Conservation (phyloP, 2,329 filamentous ascomycete genomes). For the Aspergillus sp. region DNA sequence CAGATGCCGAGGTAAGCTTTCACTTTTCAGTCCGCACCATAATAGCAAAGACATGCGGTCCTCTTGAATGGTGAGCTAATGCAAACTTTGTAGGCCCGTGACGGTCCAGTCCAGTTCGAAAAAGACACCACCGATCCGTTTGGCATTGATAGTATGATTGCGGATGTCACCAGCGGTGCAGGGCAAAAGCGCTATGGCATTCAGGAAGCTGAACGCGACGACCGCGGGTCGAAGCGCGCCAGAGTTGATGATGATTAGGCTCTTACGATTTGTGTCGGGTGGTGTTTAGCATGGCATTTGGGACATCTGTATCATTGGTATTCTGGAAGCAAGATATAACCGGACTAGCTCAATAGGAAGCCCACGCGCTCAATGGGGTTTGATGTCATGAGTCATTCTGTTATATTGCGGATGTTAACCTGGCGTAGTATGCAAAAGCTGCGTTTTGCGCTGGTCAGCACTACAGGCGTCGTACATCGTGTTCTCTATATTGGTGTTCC, state of each 20-base stretch:
- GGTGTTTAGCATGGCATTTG: conserved; percentile 3
- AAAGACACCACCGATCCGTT: conserved; percentile 86
- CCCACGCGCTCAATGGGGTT: too few relatives aligned
- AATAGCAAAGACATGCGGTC: too few relatives aligned
- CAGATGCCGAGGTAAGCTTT: conserved; percentile 70
- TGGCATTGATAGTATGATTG: conserved; percentile 90
- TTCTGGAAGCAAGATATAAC: not conserved
- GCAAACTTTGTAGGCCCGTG: conserved; percentile 57
- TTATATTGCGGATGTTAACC: too few relatives aligned
- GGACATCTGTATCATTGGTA: not conserved
- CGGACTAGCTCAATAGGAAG: too few relatives aligned
- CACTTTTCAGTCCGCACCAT: not conserved
- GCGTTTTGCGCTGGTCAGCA: too few relatives aligned
- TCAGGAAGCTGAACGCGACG: conserved; percentile 37
- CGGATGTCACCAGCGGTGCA: conserved; percentile 63
- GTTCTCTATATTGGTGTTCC: too few relatives aligned
- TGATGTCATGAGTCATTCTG: too few relatives aligned
- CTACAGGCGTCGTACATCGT: too few relatives aligned
- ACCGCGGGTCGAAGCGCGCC: conserved; percentile 63
- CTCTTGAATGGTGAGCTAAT: not conserved
- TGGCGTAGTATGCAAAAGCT: too few relatives aligned
- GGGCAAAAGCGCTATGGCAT: conserved; percentile 47
- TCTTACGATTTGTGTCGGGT: conserved; percentile 6
- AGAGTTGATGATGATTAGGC: conserved; percentile 69
- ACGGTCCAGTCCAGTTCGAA: conserved; percentile 95